phyloP scores from a whole-genome alignment of 306 rosid species.

The Lathyrus tuberosus region DNA sequence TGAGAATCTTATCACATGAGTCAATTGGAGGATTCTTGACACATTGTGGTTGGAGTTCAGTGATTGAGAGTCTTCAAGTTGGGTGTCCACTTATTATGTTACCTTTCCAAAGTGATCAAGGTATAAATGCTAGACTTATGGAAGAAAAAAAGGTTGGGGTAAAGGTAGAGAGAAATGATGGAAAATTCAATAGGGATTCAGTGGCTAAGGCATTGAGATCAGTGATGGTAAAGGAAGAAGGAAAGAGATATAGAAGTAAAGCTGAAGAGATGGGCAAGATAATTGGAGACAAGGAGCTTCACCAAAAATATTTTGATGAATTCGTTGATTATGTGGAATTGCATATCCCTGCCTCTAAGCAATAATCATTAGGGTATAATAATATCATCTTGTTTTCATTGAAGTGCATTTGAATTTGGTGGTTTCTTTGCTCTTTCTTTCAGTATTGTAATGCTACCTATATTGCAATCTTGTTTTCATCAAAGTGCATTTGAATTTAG shows the following conservation, averaged over 20 bases:
- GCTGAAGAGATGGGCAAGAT: constrained; percentile 38
- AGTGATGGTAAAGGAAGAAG: constrained; percentile 42
- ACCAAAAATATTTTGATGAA: constrained; percentile 29
- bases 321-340: constrained; percentile 25
- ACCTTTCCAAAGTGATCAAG: constrained; percentile 39
- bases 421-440: no score
- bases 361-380: no score
- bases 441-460: not conserved
- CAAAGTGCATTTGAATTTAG: no score
- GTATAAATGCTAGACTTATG: constrained; percentile 21
- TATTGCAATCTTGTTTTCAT: no score
- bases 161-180: constrained; percentile 41
- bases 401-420: no score
- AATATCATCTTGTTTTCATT: no score
- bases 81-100: constrained; percentile 32
- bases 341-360: no score
- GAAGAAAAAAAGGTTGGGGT: constrained; percentile 40
- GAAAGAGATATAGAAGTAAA: constrained; percentile 39
- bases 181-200: constrained; percentile 9
- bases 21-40: no score
- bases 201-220: constrained; percentile 26
- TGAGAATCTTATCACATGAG: no score
- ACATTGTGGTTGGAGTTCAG: no score
- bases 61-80: not conserved
- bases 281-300: not conserved